Percentiles rank a stretch among this genome's conserved stretches.
These are phyloP conservation scores for Mrakia gelida DNA, from an alignment of 768 basidiomycete species.

Conservation along the genomic window DNA sequence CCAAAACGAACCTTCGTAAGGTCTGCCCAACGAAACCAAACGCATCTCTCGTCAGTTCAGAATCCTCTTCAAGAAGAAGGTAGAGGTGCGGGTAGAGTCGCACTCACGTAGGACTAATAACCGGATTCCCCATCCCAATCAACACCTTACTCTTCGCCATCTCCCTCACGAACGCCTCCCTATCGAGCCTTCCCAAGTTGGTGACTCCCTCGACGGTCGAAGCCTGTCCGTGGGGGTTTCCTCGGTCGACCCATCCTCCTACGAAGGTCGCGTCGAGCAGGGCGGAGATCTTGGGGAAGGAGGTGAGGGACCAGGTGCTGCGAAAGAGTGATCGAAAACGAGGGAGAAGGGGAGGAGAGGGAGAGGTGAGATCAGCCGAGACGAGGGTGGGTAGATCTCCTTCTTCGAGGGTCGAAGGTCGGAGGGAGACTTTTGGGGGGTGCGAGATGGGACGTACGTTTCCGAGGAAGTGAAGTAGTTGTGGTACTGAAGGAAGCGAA, in stretches of 20 bases:
- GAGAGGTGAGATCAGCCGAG: background rate
- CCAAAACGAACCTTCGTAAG: conserved; percentile 12
- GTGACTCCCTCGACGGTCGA: conserved; percentile 22
- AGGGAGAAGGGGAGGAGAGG: background rate
- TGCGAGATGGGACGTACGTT: conserved; percentile 1
- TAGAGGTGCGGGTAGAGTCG: background rate
- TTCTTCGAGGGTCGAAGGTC: too few species aligned
- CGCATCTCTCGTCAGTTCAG: background rate
- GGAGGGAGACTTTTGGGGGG: too few species aligned
- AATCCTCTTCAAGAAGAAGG: too few species aligned
- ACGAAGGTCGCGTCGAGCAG: background rate
- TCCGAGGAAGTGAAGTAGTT: conserved; percentile 20
- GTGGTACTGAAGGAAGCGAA: conserved; percentile 12
- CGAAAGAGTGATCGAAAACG: background rate
- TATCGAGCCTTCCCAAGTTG: conserved; percentile 18
- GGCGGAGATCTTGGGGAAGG: conserved; percentile 18
- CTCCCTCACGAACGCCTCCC: conserved; percentile 18
- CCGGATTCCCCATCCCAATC: conserved; percentile 29
- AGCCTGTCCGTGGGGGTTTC: background rate
- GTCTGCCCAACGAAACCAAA: background rate
- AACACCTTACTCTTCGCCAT: conserved; percentile 29
- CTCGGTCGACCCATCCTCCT: conserved; percentile 22
- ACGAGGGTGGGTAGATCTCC: background rate
- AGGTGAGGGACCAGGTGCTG: conserved; percentile 10
- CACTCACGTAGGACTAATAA: conserved; percentile 29